A percentile compares a stretch with the other conserved stretches of the same genome.
Conservation (phyloP, 2,329 filamentous ascomycete species). For the Aspergillus phoenicis region DNA sequence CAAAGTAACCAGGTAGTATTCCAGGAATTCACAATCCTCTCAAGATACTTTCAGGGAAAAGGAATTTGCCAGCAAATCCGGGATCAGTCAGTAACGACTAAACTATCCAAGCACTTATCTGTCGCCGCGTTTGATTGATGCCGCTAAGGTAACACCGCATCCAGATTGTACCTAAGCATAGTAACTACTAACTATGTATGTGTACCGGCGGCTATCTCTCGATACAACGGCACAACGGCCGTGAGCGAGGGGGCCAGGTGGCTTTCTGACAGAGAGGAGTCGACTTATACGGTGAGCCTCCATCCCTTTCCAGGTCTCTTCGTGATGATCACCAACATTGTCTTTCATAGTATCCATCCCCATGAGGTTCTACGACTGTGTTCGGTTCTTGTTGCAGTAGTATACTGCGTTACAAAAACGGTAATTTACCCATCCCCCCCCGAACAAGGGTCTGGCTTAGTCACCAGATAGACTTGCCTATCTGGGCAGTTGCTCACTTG, state of each 20-base stretch:
- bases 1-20: neutral
- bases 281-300: neutral
- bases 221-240: neutral
- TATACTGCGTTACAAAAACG: neutral
- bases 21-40: neutral
- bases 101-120: neutral
- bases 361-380: neutral
- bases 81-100: neutral
- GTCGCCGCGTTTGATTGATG: neutral
- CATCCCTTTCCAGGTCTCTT: neutral
- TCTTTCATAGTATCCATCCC: neutral
- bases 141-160: neutral
- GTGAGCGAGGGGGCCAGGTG: neutral
- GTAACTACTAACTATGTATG: neutral
- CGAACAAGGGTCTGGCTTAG: neutral
- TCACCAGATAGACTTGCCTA: neutral
- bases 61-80: neutral
- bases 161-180: neutral
- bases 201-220: neutral
- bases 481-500: slow-evolving; percentile 1
- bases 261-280: neutral
- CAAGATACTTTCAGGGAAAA: neutral
- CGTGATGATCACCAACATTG: neutral
- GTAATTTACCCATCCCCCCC: neutral
- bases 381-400: neutral